Conservation (phyloP, 257 asterid species). For the Solanum rostratum region DNA sequence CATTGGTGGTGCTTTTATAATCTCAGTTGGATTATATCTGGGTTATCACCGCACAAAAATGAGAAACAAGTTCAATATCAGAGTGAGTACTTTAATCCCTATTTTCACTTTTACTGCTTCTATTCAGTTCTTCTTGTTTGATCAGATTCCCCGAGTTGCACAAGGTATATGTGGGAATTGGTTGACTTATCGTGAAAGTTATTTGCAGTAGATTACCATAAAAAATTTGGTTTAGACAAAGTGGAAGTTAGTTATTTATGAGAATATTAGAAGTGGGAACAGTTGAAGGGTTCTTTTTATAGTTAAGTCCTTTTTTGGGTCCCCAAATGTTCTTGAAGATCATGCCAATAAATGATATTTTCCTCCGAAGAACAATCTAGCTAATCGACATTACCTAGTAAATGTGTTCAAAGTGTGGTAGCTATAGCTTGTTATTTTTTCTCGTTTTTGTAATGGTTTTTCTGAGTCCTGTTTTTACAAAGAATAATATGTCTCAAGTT, state of each 20-base stretch:
- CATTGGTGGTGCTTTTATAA: conserved; percentile 39
- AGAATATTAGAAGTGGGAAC: background rate
- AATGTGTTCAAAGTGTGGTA: background rate
- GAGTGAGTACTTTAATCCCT: conserved; percentile 27
- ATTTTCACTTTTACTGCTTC: background rate
- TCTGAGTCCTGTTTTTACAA: background rate
- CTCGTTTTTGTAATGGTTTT: background rate
- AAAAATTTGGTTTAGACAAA: background rate
- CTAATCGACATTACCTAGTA: background rate
- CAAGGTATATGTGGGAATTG: background rate
- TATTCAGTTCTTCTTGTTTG: background rate
- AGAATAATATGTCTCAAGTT: background rate
- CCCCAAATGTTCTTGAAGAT: background rate
- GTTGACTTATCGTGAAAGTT: background rate
- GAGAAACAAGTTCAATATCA: conserved; percentile 71
- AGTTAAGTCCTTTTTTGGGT: background rate
- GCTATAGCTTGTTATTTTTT: background rate
- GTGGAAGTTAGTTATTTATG: background rate
- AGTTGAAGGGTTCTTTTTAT: background rate
- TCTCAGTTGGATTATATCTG: conserved; percentile 46
- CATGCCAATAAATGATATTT: background rate
- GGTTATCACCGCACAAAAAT: conserved; percentile 68
- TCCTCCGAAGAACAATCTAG: background rate
- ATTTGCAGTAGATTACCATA: background rate
- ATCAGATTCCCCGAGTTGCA: background rate